Conservation (phyloP, 768 basidiomycete genomes). For the Clitopilus passeckerianus region DNA sequence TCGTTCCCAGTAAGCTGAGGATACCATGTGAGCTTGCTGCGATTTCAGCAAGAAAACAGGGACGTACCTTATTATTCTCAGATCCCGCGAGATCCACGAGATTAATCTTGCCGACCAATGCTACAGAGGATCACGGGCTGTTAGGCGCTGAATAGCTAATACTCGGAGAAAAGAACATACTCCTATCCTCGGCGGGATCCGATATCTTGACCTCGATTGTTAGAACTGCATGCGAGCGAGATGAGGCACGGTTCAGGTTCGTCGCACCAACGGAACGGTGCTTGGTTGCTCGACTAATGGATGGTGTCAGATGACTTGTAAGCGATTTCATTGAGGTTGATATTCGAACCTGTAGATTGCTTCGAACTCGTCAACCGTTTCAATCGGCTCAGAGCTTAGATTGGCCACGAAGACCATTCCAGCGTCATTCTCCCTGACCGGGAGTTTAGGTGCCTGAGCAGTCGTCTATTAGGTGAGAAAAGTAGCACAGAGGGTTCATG, state of each 20-base stretch:
- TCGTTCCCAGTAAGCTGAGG: conserved; percentile 77
- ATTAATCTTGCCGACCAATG: conserved; percentile 72
- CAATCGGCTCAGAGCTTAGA: conserved; percentile 36
- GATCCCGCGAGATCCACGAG: conserved; percentile 89
- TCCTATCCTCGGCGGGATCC: conserved; percentile 47
- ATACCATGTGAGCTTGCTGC: conserved; percentile 1
- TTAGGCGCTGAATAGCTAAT: neutral
- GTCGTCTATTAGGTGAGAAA: neutral
- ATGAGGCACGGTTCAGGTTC: conserved; percentile 78
- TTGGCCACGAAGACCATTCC: conserved; percentile 55
- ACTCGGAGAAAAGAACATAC: conserved; percentile 26
- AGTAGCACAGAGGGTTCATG: neutral
- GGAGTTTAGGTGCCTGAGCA: conserved; percentile 43
- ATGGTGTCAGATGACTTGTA: neutral
- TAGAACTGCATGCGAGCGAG: conserved; percentile 85
- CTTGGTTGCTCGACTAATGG: conserved; percentile 57
- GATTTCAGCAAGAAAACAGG: neutral
- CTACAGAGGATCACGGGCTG: conserved; percentile 17
- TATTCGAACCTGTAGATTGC: conserved; percentile 36
- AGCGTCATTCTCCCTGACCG: conserved; percentile 47
- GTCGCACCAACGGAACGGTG: conserved; percentile 85
- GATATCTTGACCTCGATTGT: conserved; percentile 64
- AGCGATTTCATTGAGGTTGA: neutral
- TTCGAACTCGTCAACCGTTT: conserved; percentile 39
- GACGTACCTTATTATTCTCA: conserved; percentile 79